A percentile compares a stretch with the other conserved stretches of the same genome.
These are phyloP conservation scores for Solanum etuberosum DNA, from an alignment of 257 asterid species.

Conservation along the genomic window DNA sequence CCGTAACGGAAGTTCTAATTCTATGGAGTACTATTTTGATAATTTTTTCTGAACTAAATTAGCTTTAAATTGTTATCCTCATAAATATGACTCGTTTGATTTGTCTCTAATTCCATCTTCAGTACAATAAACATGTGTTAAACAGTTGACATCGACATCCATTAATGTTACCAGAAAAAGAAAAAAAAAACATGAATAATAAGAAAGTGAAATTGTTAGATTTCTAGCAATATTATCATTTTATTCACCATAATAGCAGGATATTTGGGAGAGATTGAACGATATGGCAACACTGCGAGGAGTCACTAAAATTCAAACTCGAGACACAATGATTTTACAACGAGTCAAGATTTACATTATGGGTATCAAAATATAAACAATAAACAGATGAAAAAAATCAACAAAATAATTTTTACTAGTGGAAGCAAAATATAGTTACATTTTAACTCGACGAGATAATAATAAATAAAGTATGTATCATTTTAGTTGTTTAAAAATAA, in stretches of 20 bases:
- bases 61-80: neutral
- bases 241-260: too few species aligned
- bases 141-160: neutral
- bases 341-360: neutral
- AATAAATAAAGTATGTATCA: neutral
- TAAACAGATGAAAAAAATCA: too few species aligned
- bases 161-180: neutral
- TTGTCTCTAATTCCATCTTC: neutral
- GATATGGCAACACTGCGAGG: neutral
- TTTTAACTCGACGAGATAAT: neutral
- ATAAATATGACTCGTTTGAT: neutral
- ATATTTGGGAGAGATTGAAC: neutral
- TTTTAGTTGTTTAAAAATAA: neutral
- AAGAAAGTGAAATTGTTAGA: neutral
- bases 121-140: neutral
- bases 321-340: neutral
- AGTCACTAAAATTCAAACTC: neutral
- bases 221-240: neutral
- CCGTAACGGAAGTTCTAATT: too few species aligned
- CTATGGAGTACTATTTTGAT: neutral
- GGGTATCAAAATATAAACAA: neutral
- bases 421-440: too few species aligned
- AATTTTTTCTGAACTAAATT: neutral
- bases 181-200: neutral
- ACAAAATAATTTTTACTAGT: too few species aligned